These are phyloP conservation scores for Selaginella moellendorffii DNA, from an alignment of 75 land plant species.

Conservation along the genomic window DNA sequence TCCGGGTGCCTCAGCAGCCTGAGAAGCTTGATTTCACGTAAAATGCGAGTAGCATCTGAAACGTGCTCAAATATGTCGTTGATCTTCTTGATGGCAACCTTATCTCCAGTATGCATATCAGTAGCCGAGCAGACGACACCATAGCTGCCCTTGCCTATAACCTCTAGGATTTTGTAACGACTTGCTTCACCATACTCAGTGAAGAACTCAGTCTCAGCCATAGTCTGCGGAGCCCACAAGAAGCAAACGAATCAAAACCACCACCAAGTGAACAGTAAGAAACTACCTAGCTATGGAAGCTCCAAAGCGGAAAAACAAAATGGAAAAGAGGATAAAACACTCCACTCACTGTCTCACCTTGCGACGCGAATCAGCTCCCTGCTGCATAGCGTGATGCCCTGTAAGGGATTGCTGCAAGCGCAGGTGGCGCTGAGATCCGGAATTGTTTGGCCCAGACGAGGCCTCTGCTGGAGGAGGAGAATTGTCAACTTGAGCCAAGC, in stretches of 20 bases:
- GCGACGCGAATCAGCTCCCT: background rate
- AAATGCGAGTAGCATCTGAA: constrained; percentile 30
- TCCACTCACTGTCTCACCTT: no score
- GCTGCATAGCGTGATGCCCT: background rate
- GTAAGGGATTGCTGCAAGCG: background rate
- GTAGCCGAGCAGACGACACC: constrained; percentile 32
- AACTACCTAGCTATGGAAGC: no score
- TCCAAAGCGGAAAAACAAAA: no score
- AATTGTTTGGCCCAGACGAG: no score
- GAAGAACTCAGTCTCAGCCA: constrained; percentile 32
- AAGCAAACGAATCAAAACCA: no score
- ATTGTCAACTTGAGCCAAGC: no score
- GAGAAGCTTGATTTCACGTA: constrained; percentile 32
- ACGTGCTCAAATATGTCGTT: constrained; percentile 33
- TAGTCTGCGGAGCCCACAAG: constrained; percentile 13
- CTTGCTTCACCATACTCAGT: constrained; percentile 48
- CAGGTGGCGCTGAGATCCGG: no score
- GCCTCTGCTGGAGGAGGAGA: no score
- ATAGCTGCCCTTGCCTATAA: constrained; percentile 37
- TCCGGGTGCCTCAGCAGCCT: constrained; percentile 27
- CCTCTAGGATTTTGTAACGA: constrained; percentile 38
- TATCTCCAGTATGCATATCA: constrained; percentile 21
- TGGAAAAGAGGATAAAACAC: no score
- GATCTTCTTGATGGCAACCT: constrained; percentile 31
- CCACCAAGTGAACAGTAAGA: no score